Evolutionary conservation across 2,329 filamentous ascomycete genomes (phyloP).

Genomic region (Aureobasidium sp.): DNA sequence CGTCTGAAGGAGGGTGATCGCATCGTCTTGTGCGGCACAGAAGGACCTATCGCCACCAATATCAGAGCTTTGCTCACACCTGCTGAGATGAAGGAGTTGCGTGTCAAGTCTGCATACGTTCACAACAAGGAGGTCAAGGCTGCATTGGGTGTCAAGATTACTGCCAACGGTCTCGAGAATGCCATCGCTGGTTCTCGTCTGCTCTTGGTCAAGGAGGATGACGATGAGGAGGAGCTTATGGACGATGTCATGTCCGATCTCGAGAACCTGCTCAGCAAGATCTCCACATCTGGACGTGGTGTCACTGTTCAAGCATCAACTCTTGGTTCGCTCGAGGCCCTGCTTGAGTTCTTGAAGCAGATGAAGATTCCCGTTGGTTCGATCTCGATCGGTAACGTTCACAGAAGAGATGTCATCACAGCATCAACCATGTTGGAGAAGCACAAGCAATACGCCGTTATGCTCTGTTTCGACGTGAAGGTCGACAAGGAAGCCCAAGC

Average conservation of each 20-base stretch:
- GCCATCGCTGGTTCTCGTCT: conserved; percentile 94
- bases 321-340: conserved; percentile 88
- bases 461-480: conserved; percentile 99
- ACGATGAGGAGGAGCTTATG: conserved; percentile 85
- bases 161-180: conserved; percentile 87
- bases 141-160: conserved; percentile 96
- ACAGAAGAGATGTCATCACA: conserved; percentile 95
- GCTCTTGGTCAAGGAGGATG: conserved; percentile 86
- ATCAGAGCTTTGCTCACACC: conserved; percentile 91
- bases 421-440: conserved; percentile 94
- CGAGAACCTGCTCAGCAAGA: conserved; percentile 80
- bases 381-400: conserved; percentile 94
- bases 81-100: conserved; percentile 84
- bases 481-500: conserved; percentile 91
- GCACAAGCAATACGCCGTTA: conserved; percentile 89
- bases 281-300: conserved; percentile 86
- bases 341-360: conserved; percentile 90
- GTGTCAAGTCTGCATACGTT: conserved; percentile 91
- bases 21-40: conserved; percentile 92
- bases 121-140: conserved; percentile 99
- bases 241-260: conserved; percentile 96
- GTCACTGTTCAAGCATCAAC: conserved; percentile 97
- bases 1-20: conserved; percentile 89
- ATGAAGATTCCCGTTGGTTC: conserved; percentile 97
- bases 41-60: conserved; percentile 90